These are phyloP conservation scores for Gossypium davidsonii DNA, from an alignment of 441 rosid genomes.

Conservation along the genomic window DNA sequence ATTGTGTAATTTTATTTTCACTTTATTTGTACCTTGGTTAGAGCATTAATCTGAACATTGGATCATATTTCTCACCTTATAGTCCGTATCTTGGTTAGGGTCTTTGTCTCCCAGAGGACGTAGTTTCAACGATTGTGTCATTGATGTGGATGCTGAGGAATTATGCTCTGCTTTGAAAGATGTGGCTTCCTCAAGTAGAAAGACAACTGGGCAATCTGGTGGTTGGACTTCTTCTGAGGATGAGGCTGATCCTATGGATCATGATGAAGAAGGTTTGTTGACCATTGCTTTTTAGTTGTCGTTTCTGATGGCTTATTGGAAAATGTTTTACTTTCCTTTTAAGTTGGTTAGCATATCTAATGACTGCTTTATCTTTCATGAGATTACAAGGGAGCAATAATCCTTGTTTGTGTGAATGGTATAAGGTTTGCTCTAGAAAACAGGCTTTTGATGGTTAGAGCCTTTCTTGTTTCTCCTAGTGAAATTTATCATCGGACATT, in stretches of 20 bases:
- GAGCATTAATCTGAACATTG: not conserved
- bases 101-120: conserved; percentile 51
- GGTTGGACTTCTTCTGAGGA: conserved; percentile 1
- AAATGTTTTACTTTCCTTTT: not conserved
- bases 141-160: conserved; percentile 48
- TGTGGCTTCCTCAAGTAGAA: conserved; percentile 61
- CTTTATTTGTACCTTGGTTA: not conserved
- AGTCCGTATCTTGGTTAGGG: conserved; percentile 26
- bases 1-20: conserved; percentile 2
- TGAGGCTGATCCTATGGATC: conserved; percentile 4
- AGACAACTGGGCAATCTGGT: not conserved
- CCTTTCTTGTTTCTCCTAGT: not conserved
- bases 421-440: not conserved
- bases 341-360: not conserved
- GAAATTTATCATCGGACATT: not conserved
- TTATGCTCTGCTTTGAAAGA: conserved; percentile 48
- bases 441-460: not conserved
- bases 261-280: not conserved
- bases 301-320: not conserved
- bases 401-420: not conserved
- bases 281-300: not conserved
- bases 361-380: not conserved
- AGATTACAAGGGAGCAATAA: not conserved
- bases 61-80: not conserved
- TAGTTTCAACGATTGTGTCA: conserved; percentile 35